Percentiles rank a stretch among this genome's conserved stretches.
Evolutionary conservation across 2,329 filamentous ascomycete genomes (phyloP).

Genomic region (Mycosphaerella sp.): DNA sequence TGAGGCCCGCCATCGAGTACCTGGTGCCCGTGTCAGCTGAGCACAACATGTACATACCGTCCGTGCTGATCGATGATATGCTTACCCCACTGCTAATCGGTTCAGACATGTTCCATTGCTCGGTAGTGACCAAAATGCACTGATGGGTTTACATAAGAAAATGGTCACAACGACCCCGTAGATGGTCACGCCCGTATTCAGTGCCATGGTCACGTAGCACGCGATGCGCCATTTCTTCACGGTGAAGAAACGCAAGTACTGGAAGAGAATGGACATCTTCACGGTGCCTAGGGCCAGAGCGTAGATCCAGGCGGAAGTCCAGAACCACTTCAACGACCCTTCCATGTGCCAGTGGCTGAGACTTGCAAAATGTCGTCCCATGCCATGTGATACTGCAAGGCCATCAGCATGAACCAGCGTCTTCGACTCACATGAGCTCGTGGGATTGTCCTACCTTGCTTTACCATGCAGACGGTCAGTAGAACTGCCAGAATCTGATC

Average conservation of each 20-base stretch:
- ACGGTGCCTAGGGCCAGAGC: conserved; percentile 13
- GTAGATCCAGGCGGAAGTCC: conserved; percentile 17
- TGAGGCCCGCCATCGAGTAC: conserved; percentile 26
- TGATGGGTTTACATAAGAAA: conserved; percentile 28
- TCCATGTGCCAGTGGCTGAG: conserved; percentile 8
- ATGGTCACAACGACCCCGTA: conserved; percentile 25
- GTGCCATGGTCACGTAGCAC: conserved; percentile 19
- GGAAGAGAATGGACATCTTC: conserved; percentile 22
- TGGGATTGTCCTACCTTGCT: conserved; percentile 9
- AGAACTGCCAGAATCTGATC: conserved; percentile 11
- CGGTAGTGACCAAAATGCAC: conserved; percentile 26
- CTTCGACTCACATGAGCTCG: not conserved
- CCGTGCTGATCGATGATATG: not conserved
- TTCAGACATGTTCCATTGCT: conserved; percentile 20
- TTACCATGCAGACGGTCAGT: conserved; percentile 14
- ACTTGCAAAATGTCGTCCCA: conserved; percentile 14
- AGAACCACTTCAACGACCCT: conserved; percentile 15
- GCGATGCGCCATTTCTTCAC: conserved; percentile 13
- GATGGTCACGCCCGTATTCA: conserved; percentile 24
- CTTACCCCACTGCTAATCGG: conserved; percentile 24
- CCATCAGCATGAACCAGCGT: too few relatives aligned
- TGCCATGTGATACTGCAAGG: conserved; percentile 16
- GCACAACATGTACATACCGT: not conserved
- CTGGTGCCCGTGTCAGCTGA: conserved; percentile 18
- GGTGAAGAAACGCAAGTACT: conserved; percentile 23